These are phyloP conservation scores for Colletotrichum sublineola DNA, from an alignment of 2,329 filamentous ascomycete species.

Conservation along the genomic window DNA sequence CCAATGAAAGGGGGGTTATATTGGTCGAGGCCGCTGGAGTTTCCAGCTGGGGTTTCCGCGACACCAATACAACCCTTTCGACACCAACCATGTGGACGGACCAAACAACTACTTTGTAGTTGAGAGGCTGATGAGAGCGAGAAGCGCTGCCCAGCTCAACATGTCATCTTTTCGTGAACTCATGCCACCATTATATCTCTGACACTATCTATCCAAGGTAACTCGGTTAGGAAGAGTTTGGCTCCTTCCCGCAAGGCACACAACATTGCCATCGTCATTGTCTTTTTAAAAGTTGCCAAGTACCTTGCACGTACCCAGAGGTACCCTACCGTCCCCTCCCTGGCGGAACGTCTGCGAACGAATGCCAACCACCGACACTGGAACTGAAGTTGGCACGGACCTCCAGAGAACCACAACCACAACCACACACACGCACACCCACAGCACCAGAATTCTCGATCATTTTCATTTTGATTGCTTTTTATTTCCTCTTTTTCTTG, in stretches of 20 bases:
- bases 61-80: neutral
- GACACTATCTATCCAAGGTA: neutral
- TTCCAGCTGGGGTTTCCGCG: conserved; percentile 4
- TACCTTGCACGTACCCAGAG: neutral
- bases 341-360: neutral
- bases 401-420: conserved; percentile 20
- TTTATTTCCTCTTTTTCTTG: neutral
- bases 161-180: neutral
- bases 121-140: neutral
- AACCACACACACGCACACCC: neutral
- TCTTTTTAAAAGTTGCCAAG: no score
- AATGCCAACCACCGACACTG: conserved; percentile 4
- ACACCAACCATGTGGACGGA: neutral
- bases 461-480: neutral
- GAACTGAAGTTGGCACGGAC: conserved; percentile 12
- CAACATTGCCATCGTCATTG: conserved; percentile 6
- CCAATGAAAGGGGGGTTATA: neutral
- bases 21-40: conserved; percentile 2
- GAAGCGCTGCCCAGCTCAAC: neutral
- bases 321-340: neutral
- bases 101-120: neutral
- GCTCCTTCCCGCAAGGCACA: conserved; percentile 1
- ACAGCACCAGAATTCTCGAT: neutral
- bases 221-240: conserved; percentile 9
- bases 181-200: neutral